These are phyloP conservation scores for Plasmodium vivax DNA, from an alignment of 169 alveolate genomes.

Conservation along the genomic window DNA sequence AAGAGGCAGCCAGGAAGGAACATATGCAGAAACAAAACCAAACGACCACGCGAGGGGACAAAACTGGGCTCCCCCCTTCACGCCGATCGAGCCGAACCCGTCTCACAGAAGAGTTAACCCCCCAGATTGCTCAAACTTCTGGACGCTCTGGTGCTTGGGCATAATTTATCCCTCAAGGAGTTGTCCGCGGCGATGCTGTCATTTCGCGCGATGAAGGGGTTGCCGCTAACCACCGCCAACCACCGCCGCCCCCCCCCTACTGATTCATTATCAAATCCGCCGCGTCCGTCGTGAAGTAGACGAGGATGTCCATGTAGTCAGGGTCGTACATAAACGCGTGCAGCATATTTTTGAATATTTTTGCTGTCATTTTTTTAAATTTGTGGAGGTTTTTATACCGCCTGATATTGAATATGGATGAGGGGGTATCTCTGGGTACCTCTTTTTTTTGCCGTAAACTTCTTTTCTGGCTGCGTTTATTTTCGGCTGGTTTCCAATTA, in stretches of 20 bases:
- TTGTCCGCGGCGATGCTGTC: neutral
- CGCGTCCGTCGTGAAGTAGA: neutral
- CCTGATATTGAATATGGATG: neutral
- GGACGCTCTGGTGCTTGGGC: neutral
- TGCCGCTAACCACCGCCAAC: neutral
- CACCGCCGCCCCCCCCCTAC: neutral
- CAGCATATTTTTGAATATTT: neutral
- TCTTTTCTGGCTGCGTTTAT: neutral
- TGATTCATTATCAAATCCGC: conserved; percentile 1
- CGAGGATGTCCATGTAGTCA: neutral
- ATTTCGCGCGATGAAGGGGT: neutral
- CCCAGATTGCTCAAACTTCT: neutral
- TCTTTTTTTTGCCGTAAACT: neutral
- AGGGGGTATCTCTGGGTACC: neutral
- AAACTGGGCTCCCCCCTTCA: neutral
- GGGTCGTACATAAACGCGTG: neutral
- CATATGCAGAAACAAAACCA: neutral
- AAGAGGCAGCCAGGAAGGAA: neutral
- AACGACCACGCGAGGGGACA: neutral
- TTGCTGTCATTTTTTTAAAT: neutral
- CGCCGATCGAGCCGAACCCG: neutral
- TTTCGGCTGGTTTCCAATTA: neutral
- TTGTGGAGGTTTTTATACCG: neutral
- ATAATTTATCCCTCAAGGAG: neutral
- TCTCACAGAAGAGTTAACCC: neutral